phyloP scores from a whole-genome alignment of 1,284 basidiomycete species.

The Cryptococcus sp. region DNA sequence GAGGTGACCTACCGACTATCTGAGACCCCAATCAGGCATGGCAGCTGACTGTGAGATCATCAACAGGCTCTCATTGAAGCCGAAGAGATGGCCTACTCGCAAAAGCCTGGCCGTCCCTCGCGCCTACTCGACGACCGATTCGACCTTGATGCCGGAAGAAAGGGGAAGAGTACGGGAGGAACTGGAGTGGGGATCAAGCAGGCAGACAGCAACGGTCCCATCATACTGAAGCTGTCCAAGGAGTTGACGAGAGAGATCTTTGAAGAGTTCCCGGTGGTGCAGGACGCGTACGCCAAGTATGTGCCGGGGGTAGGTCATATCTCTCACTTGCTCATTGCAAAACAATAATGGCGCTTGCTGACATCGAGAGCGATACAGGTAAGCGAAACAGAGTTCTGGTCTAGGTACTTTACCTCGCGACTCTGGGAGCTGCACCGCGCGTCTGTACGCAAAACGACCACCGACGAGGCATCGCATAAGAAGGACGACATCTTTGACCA shows the following conservation, averaged over 20 bases:
- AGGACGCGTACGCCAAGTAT: conserved; percentile 85
- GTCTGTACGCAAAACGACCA: conserved; percentile 64
- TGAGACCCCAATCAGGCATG: conserved; percentile 13
- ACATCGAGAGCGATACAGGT: conserved; percentile 55
- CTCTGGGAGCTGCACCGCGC: conserved; percentile 93
- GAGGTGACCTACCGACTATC: conserved; percentile 58
- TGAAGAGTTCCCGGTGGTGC: conserved; percentile 93
- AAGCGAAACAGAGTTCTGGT: conserved; percentile 90
- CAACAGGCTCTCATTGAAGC: conserved; percentile 68
- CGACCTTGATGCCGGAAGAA: conserved; percentile 56
- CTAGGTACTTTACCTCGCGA: conserved; percentile 90
- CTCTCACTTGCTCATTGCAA: not conserved
- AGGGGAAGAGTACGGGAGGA: conserved; percentile 34
- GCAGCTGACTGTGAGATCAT: conserved; percentile 42
- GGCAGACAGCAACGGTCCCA: conserved; percentile 29
- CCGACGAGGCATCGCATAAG: conserved; percentile 69
- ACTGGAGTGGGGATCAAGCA: conserved; percentile 56
- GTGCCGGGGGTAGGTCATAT: conserved; percentile 61
- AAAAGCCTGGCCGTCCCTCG: conserved; percentile 76
- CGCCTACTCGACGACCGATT: conserved; percentile 80
- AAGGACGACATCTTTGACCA: conserved; percentile 93
- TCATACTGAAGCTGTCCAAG: conserved; percentile 72
- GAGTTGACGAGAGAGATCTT: conserved; percentile 94
- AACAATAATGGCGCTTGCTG: not conserved
- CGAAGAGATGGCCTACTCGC: conserved; percentile 59